These are phyloP conservation scores for Phialemoniopsis sp. DNA, from an alignment of 2,329 filamentous ascomycete species.

Conservation along the genomic window DNA sequence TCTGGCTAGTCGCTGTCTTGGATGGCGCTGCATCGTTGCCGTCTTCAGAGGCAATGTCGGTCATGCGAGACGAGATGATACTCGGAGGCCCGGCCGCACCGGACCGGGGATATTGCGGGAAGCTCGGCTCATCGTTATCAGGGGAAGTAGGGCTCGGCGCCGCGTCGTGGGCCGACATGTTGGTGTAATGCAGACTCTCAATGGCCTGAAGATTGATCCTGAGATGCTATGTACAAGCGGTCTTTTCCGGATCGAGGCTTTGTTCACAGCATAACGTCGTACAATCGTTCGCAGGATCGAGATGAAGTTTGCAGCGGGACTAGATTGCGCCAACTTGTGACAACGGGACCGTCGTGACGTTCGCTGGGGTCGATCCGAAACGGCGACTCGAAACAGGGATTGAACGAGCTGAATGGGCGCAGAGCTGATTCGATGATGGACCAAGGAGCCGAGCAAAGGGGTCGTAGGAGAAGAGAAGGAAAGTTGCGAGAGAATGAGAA, in stretches of 20 bases:
- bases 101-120: constrained; percentile 35
- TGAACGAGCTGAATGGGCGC: too few species aligned
- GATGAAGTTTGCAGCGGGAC: too few species aligned
- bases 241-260: too few species aligned
- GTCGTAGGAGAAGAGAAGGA: too few species aligned
- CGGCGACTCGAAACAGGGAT: too few species aligned
- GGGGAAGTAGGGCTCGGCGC: constrained; percentile 28
- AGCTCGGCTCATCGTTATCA: constrained; percentile 28
- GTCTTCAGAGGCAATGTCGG: constrained; percentile 57
- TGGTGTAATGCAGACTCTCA: constrained; percentile 1
- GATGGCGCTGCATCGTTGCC: constrained; percentile 36
- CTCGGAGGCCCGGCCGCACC: constrained; percentile 50
- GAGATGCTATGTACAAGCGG: neutral
- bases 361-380: too few species aligned
- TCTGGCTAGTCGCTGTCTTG: constrained; percentile 23
- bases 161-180: constrained; percentile 33
- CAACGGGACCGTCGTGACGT: too few species aligned
- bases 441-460: too few species aligned
- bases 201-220: too few species aligned
- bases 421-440: too few species aligned
- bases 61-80: constrained; percentile 70
- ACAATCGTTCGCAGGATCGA: neutral
- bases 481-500: too few species aligned
- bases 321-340: too few species aligned
- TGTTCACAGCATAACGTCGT: neutral